A percentile compares a stretch with the other conserved stretches of the same genome.
Evolutionary conservation across 805 yeast species (phyloP).

Genomic region (Candida bentonensis): DNA sequence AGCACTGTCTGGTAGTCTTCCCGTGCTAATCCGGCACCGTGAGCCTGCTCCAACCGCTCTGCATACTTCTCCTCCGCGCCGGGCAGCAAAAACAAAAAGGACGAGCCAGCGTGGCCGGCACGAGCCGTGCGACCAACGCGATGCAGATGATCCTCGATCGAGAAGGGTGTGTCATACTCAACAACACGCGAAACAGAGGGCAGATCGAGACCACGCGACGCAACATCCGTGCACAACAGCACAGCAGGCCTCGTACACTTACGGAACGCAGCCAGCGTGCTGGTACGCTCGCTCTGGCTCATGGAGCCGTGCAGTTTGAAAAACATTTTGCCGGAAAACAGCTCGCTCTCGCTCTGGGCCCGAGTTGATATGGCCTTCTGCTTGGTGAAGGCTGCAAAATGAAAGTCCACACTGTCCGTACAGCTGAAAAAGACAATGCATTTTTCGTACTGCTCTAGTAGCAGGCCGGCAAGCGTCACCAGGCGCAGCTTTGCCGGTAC

Average conservation of each 20-base stretch:
- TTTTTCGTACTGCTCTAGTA: constrained; percentile 23
- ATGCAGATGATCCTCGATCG: constrained; percentile 89
- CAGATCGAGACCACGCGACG: constrained; percentile 89
- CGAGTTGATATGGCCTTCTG: neutral
- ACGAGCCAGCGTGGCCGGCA: constrained; percentile 78
- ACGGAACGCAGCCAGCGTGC: constrained; percentile 52
- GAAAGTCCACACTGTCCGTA: constrained; percentile 93
- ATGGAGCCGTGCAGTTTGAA: constrained; percentile 84
- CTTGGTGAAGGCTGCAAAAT: constrained; percentile 53
- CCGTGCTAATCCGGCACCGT: constrained; percentile 39
- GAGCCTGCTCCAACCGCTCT: constrained; percentile 43
- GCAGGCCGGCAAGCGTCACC: constrained; percentile 59
- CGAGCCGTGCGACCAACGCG: constrained; percentile 97
- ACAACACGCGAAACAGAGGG: constrained; percentile 76
- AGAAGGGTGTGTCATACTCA: constrained; percentile 91
- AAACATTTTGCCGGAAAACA: constrained; percentile 28
- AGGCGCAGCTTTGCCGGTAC: constrained; percentile 88
- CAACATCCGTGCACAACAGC: constrained; percentile 92
- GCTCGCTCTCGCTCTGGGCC: neutral
- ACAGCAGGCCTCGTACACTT: constrained; percentile 35
- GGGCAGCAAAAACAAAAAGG: constrained; percentile 70
- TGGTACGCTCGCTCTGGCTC: constrained; percentile 67
- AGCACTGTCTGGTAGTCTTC: constrained; percentile 28
- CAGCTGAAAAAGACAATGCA: constrained; percentile 78
- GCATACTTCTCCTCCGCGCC: constrained; percentile 79